These are phyloP conservation scores for Fusarium clavum DNA, from an alignment of 2,329 filamentous ascomycete genomes.

Conservation along the genomic window DNA sequence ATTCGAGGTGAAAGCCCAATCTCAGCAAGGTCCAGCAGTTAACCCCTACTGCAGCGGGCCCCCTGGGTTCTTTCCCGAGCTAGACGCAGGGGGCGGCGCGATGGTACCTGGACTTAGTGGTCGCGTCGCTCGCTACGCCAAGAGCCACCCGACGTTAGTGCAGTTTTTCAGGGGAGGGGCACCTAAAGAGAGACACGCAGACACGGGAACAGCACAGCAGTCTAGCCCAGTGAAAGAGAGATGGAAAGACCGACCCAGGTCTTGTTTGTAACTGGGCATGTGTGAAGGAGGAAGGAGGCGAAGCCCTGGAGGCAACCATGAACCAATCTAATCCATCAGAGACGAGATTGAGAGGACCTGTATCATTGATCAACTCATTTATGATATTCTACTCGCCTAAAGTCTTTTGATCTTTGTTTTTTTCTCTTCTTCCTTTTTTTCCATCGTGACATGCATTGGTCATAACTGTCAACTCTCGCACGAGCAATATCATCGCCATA, in stretches of 20 bases:
- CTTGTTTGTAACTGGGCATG: constrained; percentile 3
- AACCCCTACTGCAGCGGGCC: constrained; percentile 20
- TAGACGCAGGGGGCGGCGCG: constrained; percentile 24
- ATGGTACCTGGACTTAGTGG: constrained; percentile 41
- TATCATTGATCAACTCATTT: constrained; percentile 1
- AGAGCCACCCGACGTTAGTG: constrained; percentile 24
- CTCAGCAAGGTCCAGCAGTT: constrained; percentile 7
- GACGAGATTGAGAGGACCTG: neutral
- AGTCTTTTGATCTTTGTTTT: neutral
- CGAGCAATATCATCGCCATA: constrained; percentile 16
- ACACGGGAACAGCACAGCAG: constrained; percentile 24
- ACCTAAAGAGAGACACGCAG: constrained; percentile 6
- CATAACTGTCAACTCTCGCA: constrained; percentile 4
- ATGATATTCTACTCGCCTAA: neutral
- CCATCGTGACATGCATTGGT: neutral
- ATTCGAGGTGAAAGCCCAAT: constrained; percentile 2
- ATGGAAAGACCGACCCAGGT: neutral
- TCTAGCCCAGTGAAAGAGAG: neutral
- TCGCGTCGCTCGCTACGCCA: constrained; percentile 31
- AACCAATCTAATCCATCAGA: constrained; percentile 6
- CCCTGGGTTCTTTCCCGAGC: constrained; percentile 13
- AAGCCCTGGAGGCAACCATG: constrained; percentile 15
- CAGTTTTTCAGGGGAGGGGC: constrained; percentile 29
- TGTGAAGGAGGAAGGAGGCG: constrained; percentile 28
- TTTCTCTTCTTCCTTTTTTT: neutral